Evolutionary conservation across 805 yeast genomes (phyloP), one percentile per base, ranked within the genome.

Genomic region (Lachancea waltii): DNA sequence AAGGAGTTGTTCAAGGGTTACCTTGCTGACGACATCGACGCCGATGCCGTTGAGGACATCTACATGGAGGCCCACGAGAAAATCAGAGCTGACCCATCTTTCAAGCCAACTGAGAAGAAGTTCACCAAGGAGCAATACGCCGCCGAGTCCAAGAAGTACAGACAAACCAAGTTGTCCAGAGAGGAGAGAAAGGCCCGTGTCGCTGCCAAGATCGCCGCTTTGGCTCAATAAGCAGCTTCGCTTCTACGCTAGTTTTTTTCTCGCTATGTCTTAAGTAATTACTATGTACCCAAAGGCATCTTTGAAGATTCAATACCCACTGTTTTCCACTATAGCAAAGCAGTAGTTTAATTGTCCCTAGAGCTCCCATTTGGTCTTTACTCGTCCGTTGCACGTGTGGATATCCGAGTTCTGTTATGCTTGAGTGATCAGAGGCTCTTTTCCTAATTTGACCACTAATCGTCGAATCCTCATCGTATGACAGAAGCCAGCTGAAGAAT

Each of bases 121-220:
- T 82, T 79, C 90, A 75, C 95, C 79, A 90, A 86, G 81, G 95
- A 81, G 68, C 92, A 89, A 75, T 90, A 86, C 79, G 95, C 95
- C 77, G 95, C 94, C 68, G 85, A 81, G 72, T 79, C 95, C 56
- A 83, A 81, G 81, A 86, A 90, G 77, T 85, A 70, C 95, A 81
- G 77, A 73, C 80, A 77, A 67, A 72, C 64, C 63, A 90, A 85
- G 77, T 80, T 90, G 72, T 78, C 97, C 75, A 78, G 64, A 64
- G 97, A 77, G 64, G 85, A 92, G 81, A 84, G 95, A 77, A 67
- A 73, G 58, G 96, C 84, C 60, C 82, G 77, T 67, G 77, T 92
- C 69, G 86, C 79, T 65, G 85, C 81, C 69, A 90, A 86, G 86
- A 87, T 92, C 69, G 94, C 92, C 68, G 87, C 81, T 68, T 83